These are phyloP conservation scores for Capsicum baccatum DNA, from an alignment of 257 asterid genomes.

Conservation along the genomic window DNA sequence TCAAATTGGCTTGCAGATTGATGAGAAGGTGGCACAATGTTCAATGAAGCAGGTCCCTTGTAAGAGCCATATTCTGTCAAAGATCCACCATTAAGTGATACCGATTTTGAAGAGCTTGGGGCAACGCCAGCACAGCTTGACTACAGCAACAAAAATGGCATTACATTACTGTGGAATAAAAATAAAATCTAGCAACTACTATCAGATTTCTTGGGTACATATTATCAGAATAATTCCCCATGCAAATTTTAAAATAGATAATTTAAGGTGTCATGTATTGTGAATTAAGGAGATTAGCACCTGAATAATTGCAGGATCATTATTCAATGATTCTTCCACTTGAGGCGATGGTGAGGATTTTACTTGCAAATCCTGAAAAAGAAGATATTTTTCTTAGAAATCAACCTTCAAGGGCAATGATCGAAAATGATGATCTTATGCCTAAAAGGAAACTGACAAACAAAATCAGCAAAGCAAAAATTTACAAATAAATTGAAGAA, in stretches of 20 bases:
- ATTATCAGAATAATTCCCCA: not conserved
- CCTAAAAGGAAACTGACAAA: not conserved
- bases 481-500: slow-evolving; percentile 19
- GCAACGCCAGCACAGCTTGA: slow-evolving; percentile 49
- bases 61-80: slow-evolving; percentile 43
- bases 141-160: slow-evolving; percentile 40
- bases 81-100: slow-evolving; percentile 50
- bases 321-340: slow-evolving; percentile 55
- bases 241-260: not conserved
- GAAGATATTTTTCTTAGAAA: slow-evolving; percentile 18
- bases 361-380: slow-evolving; percentile 71
- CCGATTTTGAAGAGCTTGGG: slow-evolving; percentile 48
- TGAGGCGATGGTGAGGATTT: slow-evolving; percentile 58
- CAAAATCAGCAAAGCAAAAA: not conserved
- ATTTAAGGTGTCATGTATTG: not conserved
- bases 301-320: slow-evolving; percentile 84
- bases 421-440: not conserved
- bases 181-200: not conserved
- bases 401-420: slow-evolving; percentile 12
- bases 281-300: slow-evolving; percentile 40
- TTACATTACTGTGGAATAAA: not conserved
- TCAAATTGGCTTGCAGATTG: slow-evolving; percentile 52
- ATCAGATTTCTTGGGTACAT: not conserved
- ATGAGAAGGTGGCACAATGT: slow-evolving; percentile 44
- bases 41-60: slow-evolving; percentile 46